phyloP scores from a whole-genome alignment of 345 rosid species.

The Combretum micranthum region DNA sequence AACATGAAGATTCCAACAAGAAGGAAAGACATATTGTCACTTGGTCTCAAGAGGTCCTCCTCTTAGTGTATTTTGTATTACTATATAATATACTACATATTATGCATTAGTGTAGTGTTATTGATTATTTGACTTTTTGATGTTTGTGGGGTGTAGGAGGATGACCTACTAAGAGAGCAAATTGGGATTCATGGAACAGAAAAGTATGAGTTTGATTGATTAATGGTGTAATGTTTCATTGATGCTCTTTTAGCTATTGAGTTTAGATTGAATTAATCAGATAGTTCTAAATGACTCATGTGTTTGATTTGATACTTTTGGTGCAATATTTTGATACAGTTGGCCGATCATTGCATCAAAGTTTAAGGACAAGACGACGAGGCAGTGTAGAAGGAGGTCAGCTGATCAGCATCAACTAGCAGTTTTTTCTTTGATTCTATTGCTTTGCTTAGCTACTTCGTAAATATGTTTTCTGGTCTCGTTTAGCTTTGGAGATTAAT shows the following conservation, averaged over 20 bases:
- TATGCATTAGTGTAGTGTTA: conserved; percentile 11
- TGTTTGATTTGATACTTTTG: conserved; percentile 7
- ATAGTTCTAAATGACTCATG: not conserved
- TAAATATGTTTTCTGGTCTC: not conserved
- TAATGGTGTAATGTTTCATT: not conserved
- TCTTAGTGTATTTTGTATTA: not conserved
- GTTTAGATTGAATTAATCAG: no score
- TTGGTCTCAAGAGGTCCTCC: conserved; percentile 53
- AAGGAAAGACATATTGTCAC: conserved; percentile 28
- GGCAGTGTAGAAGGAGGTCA: conserved; percentile 97
- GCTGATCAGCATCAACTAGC: conserved; percentile 39
- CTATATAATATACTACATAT: not conserved
- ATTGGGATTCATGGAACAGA: conserved; percentile 80
- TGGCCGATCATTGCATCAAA: conserved; percentile 93
- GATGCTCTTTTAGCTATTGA: not conserved
- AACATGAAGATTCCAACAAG: conserved; percentile 11
- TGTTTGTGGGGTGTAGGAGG: conserved; percentile 59
- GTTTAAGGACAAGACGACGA: conserved; percentile 87
- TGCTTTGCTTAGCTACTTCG: not conserved
- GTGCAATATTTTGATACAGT: conserved; percentile 31
- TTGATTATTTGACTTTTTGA: conserved; percentile 6
- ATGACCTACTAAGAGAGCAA: conserved; percentile 81
- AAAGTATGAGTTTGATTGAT: conserved; percentile 35
- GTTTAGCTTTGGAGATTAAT: not conserved
- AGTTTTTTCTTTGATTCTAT: not conserved